Conservation (phyloP, 2,329 filamentous ascomycete species). For the Fusarium guadeloupense region DNA sequence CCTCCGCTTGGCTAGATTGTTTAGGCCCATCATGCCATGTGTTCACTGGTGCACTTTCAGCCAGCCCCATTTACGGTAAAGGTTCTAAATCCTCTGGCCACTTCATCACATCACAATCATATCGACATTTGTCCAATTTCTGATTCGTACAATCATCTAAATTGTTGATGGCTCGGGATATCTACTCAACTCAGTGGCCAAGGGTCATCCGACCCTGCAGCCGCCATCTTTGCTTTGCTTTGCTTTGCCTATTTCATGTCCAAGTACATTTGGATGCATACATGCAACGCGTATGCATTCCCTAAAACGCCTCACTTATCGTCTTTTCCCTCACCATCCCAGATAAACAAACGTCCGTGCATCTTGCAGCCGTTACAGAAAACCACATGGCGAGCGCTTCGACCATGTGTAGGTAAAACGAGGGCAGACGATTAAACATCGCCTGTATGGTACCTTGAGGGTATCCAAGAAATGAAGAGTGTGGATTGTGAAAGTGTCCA, state of each 20-base stretch:
- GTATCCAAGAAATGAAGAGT: slow-evolving; percentile 31
- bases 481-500: slow-evolving; percentile 33
- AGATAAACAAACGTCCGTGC: slow-evolving; percentile 38
- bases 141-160: slow-evolving; percentile 28
- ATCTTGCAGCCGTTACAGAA: slow-evolving; percentile 41
- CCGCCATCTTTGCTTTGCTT: slow-evolving; percentile 33
- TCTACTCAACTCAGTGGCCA: slow-evolving; percentile 35
- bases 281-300: slow-evolving; percentile 27
- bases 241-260: slow-evolving; percentile 25
- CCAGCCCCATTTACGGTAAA: slow-evolving; percentile 16
- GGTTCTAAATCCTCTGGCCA: slow-evolving; percentile 11
- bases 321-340: slow-evolving; percentile 37
- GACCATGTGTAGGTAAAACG: slow-evolving; percentile 33
- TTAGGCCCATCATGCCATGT: no score
- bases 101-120: slow-evolving; percentile 19
- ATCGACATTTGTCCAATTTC: not conserved
- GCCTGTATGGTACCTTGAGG: slow-evolving; percentile 23
- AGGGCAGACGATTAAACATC: slow-evolving; percentile 27
- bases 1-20: no score
- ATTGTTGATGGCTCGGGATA: slow-evolving; percentile 37
- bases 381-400: slow-evolving; percentile 42
- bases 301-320: slow-evolving; percentile 40
- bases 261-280: slow-evolving; percentile 24
- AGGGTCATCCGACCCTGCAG: slow-evolving; percentile 21
- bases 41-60: not conserved